Conservation (phyloP, 1,284 basidiomycete species). For the Tremellales sp. region DNA sequence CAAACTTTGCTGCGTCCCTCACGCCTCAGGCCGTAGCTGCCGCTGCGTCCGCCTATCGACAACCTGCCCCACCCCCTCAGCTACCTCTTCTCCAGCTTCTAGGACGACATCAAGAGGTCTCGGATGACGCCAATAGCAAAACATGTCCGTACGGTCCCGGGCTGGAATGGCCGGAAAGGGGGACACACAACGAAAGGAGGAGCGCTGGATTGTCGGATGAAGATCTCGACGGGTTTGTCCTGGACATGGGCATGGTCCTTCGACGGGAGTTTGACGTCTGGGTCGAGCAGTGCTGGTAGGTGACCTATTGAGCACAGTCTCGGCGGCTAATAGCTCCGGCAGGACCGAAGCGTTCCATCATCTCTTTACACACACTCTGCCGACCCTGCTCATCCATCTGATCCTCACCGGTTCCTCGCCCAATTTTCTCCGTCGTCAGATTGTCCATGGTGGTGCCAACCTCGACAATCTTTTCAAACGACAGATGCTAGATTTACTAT, state of each 20-base stretch:
- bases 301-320: background rate
- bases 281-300: slow-evolving; percentile 50
- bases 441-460: slow-evolving; percentile 45
- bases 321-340: background rate
- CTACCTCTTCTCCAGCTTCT: slow-evolving; percentile 37
- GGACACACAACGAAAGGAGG: slow-evolving; percentile 30
- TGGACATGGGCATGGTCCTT: slow-evolving; percentile 42
- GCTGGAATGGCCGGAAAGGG: slow-evolving; percentile 34
- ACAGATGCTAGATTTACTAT: slow-evolving; percentile 44
- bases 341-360: slow-evolving; percentile 50
- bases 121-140: slow-evolving; percentile 13
- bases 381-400: slow-evolving; percentile 45
- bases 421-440: slow-evolving; percentile 41
- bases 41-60: slow-evolving; percentile 34
- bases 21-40: slow-evolving; percentile 27
- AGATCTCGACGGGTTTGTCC: slow-evolving; percentile 42
- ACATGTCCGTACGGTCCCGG: slow-evolving; percentile 25
- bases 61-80: slow-evolving; percentile 43
- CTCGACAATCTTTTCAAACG: slow-evolving; percentile 43
- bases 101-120: slow-evolving; percentile 36
- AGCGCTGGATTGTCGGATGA: slow-evolving; percentile 32
- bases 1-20: slow-evolving; percentile 18
- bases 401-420: slow-evolving; percentile 44
- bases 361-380: slow-evolving; percentile 44
- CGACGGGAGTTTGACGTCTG: slow-evolving; percentile 47